These are phyloP conservation scores for Neonectria sp. DNA, from an alignment of 2,329 filamentous ascomycete species.

Conservation along the genomic window DNA sequence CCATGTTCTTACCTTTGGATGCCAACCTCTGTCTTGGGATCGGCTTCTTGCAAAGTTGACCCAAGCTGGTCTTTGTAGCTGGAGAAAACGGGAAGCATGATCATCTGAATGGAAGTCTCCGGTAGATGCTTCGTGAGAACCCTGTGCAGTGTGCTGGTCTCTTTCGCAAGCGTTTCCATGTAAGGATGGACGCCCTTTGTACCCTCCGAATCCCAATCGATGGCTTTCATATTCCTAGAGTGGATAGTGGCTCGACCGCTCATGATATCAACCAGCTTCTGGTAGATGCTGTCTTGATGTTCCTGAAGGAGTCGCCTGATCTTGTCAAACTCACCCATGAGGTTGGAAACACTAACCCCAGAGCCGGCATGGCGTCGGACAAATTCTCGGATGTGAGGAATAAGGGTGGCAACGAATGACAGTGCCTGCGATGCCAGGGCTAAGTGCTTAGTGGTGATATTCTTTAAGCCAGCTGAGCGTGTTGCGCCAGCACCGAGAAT, in stretches of 20 bases:
- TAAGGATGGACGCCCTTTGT: conserved; percentile 71
- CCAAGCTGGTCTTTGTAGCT: conserved; percentile 87
- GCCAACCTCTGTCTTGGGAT: conserved; percentile 76
- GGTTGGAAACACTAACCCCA: conserved; percentile 65
- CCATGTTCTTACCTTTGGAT: conserved; percentile 76
- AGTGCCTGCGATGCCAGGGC: conserved; percentile 92
- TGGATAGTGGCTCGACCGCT: conserved; percentile 81
- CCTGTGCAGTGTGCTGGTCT: conserved; percentile 87
- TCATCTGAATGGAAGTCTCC: conserved; percentile 82
- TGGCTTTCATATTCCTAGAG: conserved; percentile 80
- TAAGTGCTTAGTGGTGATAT: conserved; percentile 96
- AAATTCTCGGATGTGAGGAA: conserved; percentile 93
- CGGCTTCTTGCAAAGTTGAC: conserved; percentile 76
- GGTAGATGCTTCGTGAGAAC: conserved; percentile 87
- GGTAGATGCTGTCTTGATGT: conserved; percentile 91
- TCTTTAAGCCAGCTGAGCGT: conserved; percentile 88
- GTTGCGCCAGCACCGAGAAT: conserved; percentile 96
- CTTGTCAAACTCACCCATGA: conserved; percentile 91
- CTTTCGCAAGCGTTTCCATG: conserved; percentile 90
- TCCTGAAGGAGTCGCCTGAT: conserved; percentile 87
- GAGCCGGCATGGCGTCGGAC: conserved; percentile 80
- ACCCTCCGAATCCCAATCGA: conserved; percentile 78
- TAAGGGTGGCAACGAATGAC: conserved; percentile 87
- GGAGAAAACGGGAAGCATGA: conserved; percentile 88
- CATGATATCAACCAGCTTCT: conserved; percentile 96